phyloP scores from a whole-genome alignment of 2,329 filamentous ascomycete genomes.

The Fusarium gaditjirri region DNA sequence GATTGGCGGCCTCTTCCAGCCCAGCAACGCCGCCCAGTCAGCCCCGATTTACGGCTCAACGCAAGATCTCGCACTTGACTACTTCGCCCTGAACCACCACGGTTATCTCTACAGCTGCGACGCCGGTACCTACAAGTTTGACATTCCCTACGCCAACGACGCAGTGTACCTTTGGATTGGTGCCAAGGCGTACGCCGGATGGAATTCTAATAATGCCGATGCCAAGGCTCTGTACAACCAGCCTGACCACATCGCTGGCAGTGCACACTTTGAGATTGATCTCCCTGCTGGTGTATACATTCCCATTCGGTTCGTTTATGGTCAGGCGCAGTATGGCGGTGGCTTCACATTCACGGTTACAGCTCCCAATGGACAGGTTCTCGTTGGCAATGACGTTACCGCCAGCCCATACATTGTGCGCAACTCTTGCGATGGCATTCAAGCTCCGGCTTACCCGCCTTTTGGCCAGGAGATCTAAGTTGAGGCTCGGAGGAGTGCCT shows the following conservation, averaged over 20 bases:
- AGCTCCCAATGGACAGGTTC: background rate
- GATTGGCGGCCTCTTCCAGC: background rate
- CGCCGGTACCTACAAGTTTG: background rate
- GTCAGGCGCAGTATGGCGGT: background rate
- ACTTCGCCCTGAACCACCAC: constrained; percentile 11
- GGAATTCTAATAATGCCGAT: background rate
- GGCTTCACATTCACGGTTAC: background rate
- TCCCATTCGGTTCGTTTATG: background rate
- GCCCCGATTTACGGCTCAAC: background rate
- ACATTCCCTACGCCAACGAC: constrained; percentile 9
- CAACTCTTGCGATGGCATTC: background rate
- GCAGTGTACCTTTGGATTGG: background rate
- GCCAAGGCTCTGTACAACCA: constrained; percentile 9
- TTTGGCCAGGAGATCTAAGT: background rate
- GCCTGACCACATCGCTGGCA: background rate
- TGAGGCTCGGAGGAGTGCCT: background rate
- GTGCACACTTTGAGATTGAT: rapidly evolving
- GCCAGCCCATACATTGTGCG: background rate
- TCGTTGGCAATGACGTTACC: background rate
- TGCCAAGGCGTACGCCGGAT: background rate
- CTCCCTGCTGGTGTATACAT: background rate
- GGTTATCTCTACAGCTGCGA: constrained; percentile 3
- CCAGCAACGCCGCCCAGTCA: rapidly evolving
- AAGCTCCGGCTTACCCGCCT: rapidly evolving
- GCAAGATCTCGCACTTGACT: rapidly evolving